Evolutionary conservation across 2,329 filamentous ascomycete genomes (phyloP).

Genomic region (Dryadomyces sulphureus): DNA sequence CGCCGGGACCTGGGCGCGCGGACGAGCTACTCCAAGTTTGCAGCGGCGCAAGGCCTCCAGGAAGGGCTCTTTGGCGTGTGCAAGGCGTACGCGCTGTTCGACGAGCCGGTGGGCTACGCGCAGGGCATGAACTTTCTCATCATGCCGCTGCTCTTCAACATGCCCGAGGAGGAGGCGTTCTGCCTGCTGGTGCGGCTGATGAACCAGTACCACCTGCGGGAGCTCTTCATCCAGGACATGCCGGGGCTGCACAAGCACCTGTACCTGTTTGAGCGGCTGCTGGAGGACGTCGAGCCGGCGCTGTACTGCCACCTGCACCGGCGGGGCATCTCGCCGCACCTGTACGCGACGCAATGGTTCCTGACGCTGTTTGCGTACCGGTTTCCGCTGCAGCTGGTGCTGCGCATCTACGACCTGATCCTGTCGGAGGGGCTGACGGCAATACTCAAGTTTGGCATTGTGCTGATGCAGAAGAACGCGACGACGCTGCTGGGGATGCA

Average conservation of each 20-base stretch:
- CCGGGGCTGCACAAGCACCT: constrained; percentile 84
- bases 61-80: constrained; percentile 91
- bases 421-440: constrained; percentile 86
- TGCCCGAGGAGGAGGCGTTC: constrained; percentile 96
- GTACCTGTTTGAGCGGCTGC: constrained; percentile 84
- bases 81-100: constrained; percentile 92
- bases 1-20: constrained; percentile 79
- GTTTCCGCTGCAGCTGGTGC: constrained; percentile 87
- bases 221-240: constrained; percentile 94
- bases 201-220: constrained; percentile 88
- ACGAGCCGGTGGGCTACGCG: constrained; percentile 88
- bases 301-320: constrained; percentile 89
- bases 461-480: constrained; percentile 91
- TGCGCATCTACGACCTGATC: constrained; percentile 92
- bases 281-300: constrained; percentile 89
- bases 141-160: constrained; percentile 92
- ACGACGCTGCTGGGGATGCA: constrained; percentile 64
- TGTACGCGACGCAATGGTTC: constrained; percentile 99
- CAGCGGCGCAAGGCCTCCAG: constrained; percentile 78
- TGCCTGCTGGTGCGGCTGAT: constrained; percentile 84
- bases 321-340: constrained; percentile 71
- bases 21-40: constrained; percentile 94
- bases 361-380: constrained; percentile 96
- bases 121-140: constrained; percentile 98
- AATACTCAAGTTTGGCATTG: constrained; percentile 86